These are phyloP conservation scores for Paramyrothecium roridum DNA, from an alignment of 2,329 filamentous ascomycete genomes.

Conservation along the genomic window DNA sequence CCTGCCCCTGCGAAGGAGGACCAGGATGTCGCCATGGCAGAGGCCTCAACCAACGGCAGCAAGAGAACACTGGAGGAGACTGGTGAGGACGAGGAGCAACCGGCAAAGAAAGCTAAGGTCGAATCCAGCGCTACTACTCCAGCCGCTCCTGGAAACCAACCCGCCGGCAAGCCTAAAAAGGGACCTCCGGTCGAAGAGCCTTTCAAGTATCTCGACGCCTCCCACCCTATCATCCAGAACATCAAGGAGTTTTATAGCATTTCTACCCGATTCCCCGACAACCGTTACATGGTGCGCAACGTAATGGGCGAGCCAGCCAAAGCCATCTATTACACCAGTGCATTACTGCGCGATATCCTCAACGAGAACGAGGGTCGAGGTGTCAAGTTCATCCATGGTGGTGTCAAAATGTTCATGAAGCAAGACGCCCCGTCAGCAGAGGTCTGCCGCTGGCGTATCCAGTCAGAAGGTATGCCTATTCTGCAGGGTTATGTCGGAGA, in stretches of 20 bases:
- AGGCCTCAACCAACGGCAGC: slow-evolving; percentile 22
- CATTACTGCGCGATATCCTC: slow-evolving; percentile 80
- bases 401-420: slow-evolving; percentile 99
- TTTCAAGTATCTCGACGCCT: slow-evolving; percentile 81
- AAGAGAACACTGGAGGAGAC: slow-evolving; percentile 30
- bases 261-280: slow-evolving; percentile 77
- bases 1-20: slow-evolving; percentile 17
- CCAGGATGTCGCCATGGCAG: slow-evolving; percentile 27
- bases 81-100: slow-evolving; percentile 33
- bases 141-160: slow-evolving; percentile 18
- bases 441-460: slow-evolving; percentile 91
- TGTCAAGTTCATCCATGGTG: slow-evolving; percentile 93
- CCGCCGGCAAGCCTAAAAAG: slow-evolving; percentile 32
- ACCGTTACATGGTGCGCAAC: slow-evolving; percentile 96
- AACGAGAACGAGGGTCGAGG: slow-evolving; percentile 83
- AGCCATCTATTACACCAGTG: slow-evolving; percentile 94
- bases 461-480: slow-evolving; percentile 89
- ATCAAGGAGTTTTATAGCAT: slow-evolving; percentile 86
- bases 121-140: slow-evolving; percentile 20
- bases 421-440: slow-evolving; percentile 86
- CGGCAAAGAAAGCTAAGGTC: slow-evolving; percentile 48
- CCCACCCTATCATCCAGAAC: slow-evolving; percentile 71
- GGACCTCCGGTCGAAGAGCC: slow-evolving; percentile 74
- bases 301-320: slow-evolving; percentile 82
- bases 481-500: slow-evolving; percentile 86